phyloP scores from a whole-genome alignment of 2,329 filamentous ascomycete genomes.

The Trichoderma breve region DNA sequence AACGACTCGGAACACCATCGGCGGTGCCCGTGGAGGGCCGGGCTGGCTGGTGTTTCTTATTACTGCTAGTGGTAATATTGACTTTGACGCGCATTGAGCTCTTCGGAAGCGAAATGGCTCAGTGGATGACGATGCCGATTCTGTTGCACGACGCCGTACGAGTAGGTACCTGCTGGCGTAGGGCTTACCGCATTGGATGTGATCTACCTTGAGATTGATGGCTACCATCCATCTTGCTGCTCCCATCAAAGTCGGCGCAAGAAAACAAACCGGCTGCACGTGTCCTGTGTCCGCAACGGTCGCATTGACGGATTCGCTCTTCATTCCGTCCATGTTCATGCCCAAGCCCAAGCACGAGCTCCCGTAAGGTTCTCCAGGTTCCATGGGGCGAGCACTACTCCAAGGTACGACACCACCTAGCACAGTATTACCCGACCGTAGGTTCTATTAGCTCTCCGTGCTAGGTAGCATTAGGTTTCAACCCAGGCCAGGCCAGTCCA shows the following conservation, averaged over 20 bases:
- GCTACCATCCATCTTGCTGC: not conserved
- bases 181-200: not conserved
- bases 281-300: slow-evolving; percentile 1
- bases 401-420: too few species aligned
- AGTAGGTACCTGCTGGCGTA: not conserved
- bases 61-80: not conserved
- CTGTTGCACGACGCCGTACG: not conserved
- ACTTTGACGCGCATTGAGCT: not conserved
- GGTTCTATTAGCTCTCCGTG: not conserved
- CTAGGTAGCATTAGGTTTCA: not conserved
- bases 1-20: not conserved
- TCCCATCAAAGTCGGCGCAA: not conserved
- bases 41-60: not conserved
- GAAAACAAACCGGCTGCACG: not conserved
- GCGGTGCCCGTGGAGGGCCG: not conserved
- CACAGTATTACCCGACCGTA: not conserved
- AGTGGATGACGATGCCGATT: not conserved
- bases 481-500: not conserved
- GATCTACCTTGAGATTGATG: not conserved
- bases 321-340: not conserved
- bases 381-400: too few species aligned
- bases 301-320: not conserved
- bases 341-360: not conserved
- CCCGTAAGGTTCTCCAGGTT: not conserved
- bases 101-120: slow-evolving; percentile 8